phyloP scores from a whole-genome alignment of 78 protist species.

The Protostelium mycophagum region DNA sequence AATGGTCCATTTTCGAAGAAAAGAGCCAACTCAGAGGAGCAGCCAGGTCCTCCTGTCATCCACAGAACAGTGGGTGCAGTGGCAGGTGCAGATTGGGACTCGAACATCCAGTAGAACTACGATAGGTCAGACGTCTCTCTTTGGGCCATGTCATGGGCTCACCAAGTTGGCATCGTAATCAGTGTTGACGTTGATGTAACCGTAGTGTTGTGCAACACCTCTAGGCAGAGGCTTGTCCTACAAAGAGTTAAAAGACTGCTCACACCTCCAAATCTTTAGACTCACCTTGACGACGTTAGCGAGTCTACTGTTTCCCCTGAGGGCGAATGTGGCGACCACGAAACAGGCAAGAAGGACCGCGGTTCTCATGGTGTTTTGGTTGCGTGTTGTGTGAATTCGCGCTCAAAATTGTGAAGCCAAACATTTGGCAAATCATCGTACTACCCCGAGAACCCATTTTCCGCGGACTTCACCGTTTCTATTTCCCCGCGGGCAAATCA shows the following conservation, averaged over 20 bases:
- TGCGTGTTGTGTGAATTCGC: background rate
- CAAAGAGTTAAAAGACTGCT: background rate
- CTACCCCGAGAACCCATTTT: background rate
- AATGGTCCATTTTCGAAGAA: constrained; percentile 27
- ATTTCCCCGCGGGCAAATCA: no score
- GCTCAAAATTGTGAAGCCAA: background rate
- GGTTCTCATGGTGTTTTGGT: background rate
- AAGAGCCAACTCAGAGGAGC: constrained; percentile 1
- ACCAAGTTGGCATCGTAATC: background rate
- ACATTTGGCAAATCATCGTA: background rate
- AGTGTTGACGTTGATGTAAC: background rate
- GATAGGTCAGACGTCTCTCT: no score
- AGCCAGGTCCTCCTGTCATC: constrained; percentile 2
- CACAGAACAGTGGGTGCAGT: background rate
- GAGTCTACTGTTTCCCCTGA: background rate
- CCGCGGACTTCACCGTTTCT: background rate
- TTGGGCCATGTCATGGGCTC: no score
- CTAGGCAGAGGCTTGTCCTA: background rate
- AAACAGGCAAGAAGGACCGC: background rate
- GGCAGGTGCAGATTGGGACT: background rate
- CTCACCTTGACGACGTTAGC: background rate
- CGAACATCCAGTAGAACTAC: constrained; percentile 1
- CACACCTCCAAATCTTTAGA: no score
- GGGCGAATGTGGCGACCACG: background rate
- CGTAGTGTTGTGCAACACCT: background rate